Percentiles rank a stretch among this genome's conserved stretches.
Evolutionary conservation across 108 stramenopile species (phyloP).

Genomic region (Cyclotella choctawhatcheeana): DNA sequence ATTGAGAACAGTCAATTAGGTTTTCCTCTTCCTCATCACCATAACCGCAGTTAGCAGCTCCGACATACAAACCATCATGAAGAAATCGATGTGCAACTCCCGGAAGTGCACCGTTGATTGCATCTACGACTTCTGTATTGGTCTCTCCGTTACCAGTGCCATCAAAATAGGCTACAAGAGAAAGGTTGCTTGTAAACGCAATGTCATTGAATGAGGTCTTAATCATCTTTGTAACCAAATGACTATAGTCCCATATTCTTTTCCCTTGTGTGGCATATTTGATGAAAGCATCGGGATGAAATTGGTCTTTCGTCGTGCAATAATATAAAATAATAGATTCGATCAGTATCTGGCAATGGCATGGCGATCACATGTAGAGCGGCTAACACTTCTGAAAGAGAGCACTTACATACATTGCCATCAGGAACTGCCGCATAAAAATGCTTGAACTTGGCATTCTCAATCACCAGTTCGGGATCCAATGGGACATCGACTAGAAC

Average conservation of each 20-base stretch:
- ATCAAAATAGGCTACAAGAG: constrained; percentile 47
- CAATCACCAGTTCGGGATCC: constrained; percentile 28
- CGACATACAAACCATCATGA: constrained; percentile 39
- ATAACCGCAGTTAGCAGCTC: constrained; percentile 43
- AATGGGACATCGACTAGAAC: constrained; percentile 20
- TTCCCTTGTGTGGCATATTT: constrained; percentile 43
- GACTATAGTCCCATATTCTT: constrained; percentile 36
- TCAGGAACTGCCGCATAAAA: constrained; percentile 50
- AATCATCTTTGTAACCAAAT: constrained; percentile 48
- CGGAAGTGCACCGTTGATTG: constrained; percentile 37
- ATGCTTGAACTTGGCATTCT: constrained; percentile 52
- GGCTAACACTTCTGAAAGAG: background rate
- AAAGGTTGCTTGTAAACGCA: constrained; percentile 27
- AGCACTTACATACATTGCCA: constrained; percentile 17
- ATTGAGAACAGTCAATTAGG: constrained; percentile 43
- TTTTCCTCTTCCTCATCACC: constrained; percentile 41
- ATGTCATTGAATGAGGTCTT: constrained; percentile 19
- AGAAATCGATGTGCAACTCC: constrained; percentile 44
- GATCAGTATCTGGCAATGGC: background rate
- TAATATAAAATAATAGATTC: background rate
- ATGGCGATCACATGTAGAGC: background rate
- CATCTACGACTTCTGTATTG: constrained; percentile 39
- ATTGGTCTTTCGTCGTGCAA: constrained; percentile 20
- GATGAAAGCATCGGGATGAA: constrained; percentile 45
- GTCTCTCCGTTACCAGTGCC: constrained; percentile 40